Conservation (phyloP, 176 grass and related monocot species). For the Oryza rufipogon region DNA sequence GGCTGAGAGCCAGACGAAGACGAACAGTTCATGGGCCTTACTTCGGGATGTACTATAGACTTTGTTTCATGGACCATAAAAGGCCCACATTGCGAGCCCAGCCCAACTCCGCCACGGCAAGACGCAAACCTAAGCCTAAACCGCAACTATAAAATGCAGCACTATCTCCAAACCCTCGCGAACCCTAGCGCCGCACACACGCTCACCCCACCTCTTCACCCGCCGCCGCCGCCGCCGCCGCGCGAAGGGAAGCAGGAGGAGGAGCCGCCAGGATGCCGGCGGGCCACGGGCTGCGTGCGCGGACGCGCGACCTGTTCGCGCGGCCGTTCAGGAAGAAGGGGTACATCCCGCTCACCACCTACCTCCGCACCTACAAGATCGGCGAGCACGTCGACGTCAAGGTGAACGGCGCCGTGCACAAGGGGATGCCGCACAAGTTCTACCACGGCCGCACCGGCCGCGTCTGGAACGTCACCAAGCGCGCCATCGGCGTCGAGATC, state of each 20-base stretch:
- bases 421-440: conserved; percentile 93
- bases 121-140: not conserved
- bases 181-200: conserved; percentile 42
- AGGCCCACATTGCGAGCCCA: not conserved
- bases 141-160: not conserved
- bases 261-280: conserved; percentile 59
- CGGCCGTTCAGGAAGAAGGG: conserved; percentile 82
- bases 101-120: not conserved
- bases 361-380: conserved; percentile 80
- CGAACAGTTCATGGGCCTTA: not conserved
- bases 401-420: conserved; percentile 87
- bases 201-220: not conserved
- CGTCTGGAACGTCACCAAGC: conserved; percentile 89
- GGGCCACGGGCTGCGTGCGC: conserved; percentile 64
- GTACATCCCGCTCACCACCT: conserved; percentile 77
- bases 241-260: conserved; percentile 37
- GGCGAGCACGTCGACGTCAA: conserved; percentile 75
- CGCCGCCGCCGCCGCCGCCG: not conserved
- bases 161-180: not conserved
- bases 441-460: conserved; percentile 80
- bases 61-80: not conserved
- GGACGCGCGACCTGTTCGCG: conserved; percentile 75
- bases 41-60: too few species aligned
- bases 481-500: conserved; percentile 80
- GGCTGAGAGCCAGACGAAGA: too few species aligned